phyloP scores from a whole-genome alignment of 2,329 filamentous ascomycete genomes.

The Myotisia sp. region DNA sequence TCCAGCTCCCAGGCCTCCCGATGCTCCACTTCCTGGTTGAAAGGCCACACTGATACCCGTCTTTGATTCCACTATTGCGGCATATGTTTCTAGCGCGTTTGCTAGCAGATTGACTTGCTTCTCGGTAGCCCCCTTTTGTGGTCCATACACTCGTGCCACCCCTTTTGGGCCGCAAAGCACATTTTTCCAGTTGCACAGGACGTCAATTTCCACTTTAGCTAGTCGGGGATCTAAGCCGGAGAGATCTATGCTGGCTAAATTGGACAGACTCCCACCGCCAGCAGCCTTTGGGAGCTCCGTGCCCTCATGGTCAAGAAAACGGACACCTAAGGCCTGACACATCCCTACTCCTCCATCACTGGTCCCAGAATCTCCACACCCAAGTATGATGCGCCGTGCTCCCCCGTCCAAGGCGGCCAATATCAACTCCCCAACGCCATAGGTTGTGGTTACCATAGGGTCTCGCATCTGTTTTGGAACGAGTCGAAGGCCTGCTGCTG shows the following conservation, averaged over 20 bases:
- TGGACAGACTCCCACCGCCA: conserved; percentile 29
- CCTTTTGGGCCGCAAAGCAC: conserved; percentile 37
- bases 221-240: conserved; percentile 27
- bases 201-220: conserved; percentile 31
- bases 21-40: conserved; percentile 37
- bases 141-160: conserved; percentile 38
- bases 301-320: conserved; percentile 29
- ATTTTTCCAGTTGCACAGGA: conserved; percentile 40
- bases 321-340: conserved; percentile 39
- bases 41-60: conserved; percentile 26
- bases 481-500: conserved; percentile 38
- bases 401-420: conserved; percentile 34
- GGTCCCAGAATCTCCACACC: conserved; percentile 42
- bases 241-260: conserved; percentile 29
- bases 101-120: conserved; percentile 32
- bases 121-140: conserved; percentile 37
- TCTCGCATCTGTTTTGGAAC: conserved; percentile 33
- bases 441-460: conserved; percentile 38
- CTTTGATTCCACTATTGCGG: conserved; percentile 22
- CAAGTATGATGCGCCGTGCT: conserved; percentile 34
- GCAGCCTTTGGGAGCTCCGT: conserved; percentile 24
- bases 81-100: conserved; percentile 30
- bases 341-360: conserved; percentile 42
- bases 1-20: conserved; percentile 40
- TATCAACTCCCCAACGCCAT: conserved; percentile 39